Evolutionary conservation across 2,329 filamentous ascomycete genomes (phyloP).

Genomic region (Aureobasidium sp.): DNA sequence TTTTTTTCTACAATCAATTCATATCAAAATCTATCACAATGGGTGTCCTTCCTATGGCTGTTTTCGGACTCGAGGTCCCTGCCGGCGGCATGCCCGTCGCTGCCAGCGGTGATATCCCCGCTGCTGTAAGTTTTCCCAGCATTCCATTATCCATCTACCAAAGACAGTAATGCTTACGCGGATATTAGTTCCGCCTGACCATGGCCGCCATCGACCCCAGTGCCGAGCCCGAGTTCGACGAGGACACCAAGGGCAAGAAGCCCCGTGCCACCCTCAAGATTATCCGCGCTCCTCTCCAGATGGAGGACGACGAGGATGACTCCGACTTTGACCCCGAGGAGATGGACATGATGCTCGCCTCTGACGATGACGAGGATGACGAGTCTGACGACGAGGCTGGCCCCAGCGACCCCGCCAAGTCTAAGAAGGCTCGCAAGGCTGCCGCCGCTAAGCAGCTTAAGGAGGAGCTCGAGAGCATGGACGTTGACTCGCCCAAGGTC

Average conservation of each 20-base stretch:
- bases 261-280: constrained; percentile 86
- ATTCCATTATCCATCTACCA: background rate
- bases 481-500: constrained; percentile 57
- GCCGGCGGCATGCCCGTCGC: constrained; percentile 76
- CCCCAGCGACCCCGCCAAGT: constrained; percentile 84
- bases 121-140: constrained; percentile 60
- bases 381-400: constrained; percentile 66
- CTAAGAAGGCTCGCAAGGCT: constrained; percentile 75
- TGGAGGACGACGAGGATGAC: constrained; percentile 55
- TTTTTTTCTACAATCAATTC: constrained; percentile 7
- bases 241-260: constrained; percentile 36
- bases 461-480: constrained; percentile 62
- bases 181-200: constrained; percentile 78
- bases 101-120: constrained; percentile 70
- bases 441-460: constrained; percentile 59
- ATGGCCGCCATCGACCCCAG: constrained; percentile 97
- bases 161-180: background rate
- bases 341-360: constrained; percentile 50
- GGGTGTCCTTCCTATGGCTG: constrained; percentile 51
- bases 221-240: constrained; percentile 48
- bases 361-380: constrained; percentile 53
- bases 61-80: constrained; percentile 90
- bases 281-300: constrained; percentile 62
- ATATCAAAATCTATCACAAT: constrained; percentile 18
- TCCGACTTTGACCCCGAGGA: constrained; percentile 58